Evolutionary conservation across 1,284 basidiomycete species (phyloP), one percentile per base, ranked within the genome.

Genomic region (Microbotryomycetes sp.): DNA sequence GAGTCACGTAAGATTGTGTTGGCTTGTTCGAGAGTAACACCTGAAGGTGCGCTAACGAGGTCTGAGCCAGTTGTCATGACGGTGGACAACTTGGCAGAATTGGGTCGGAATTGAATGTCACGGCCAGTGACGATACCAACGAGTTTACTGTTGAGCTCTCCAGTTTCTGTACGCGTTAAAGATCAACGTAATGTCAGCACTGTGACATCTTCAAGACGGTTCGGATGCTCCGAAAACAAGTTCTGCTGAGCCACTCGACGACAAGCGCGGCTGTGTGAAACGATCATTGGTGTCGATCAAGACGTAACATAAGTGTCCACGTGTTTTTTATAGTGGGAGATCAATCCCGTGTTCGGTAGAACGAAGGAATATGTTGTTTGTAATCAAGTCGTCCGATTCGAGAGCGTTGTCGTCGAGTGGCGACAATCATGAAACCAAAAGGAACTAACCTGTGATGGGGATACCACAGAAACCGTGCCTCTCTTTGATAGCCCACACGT

Each of bases 91-190:
- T 80, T 79, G 0, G 84, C 83, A 2, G 80, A 76, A 4, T 84
- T 78, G 60, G 86, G 80, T 59, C 87, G 87, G 82, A 98, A 99
- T 78, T 97, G 92, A 61, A 97, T 85, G 77, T 98, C 94, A 70
- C 94, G 90, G 50, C 89, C 86, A 19, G 94, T 99, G 70, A 98
- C 92, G 69, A 99, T 97, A 56, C 94, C 94, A 63, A 97, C 81
- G 45, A 99, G 86, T 78, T 91, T 94, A 61, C 91, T 90, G 62
- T 88, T 92, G 52, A 89, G 81, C 49, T 81, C 80, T 56, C 96
- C 94, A 31, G 86, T 87, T 68, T 97, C 94, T 97, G 67, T 45
- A 30, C 19, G 46, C 47, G 47, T 23, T 49, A 12, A 49, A 49
- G 47, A 26, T 28, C 52, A 7, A 49, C 46, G 19, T 25, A 48